phyloP scores from a whole-genome alignment of 2,329 filamentous ascomycete species.

The Calonectria multiphialidica region DNA sequence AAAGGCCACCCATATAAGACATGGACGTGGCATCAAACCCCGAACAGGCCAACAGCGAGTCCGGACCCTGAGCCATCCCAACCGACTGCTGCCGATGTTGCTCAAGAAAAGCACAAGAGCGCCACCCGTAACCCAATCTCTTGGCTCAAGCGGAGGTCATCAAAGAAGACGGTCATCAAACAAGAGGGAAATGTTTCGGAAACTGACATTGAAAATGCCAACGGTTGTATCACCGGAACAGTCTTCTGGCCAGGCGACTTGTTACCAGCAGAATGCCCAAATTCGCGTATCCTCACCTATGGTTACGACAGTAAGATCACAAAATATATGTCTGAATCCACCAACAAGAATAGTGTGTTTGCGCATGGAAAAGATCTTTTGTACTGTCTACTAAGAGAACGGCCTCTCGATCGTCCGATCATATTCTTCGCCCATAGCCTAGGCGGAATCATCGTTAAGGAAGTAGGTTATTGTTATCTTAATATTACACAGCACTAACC shows the following conservation, averaged over 20 bases:
- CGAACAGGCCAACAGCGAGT: not conserved
- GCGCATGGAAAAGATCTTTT: conserved; percentile 29
- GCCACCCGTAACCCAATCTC: not conserved
- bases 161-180: not conserved
- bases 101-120: not conserved
- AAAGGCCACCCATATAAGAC: conserved; percentile 30
- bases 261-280: not conserved
- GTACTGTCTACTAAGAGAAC: not conserved
- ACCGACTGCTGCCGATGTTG: not conserved
- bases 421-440: conserved; percentile 27
- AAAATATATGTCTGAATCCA: not conserved
- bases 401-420: not conserved
- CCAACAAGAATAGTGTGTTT: conserved; percentile 21
- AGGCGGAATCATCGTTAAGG: conserved; percentile 22
- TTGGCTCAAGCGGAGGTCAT: not conserved
- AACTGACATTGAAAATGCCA: not conserved
- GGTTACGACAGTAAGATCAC: conserved; percentile 33
- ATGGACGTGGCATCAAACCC: conserved; percentile 1
- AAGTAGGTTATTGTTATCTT: not conserved
- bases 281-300: conserved; percentile 17
- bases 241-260: conserved; percentile 31
- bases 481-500: not conserved
- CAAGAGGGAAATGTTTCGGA: not conserved
- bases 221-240: not conserved
- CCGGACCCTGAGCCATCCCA: not conserved